phyloP scores from a whole-genome alignment of 495 filamentous ascomycete species.

The Penicillium egyptiacum region DNA sequence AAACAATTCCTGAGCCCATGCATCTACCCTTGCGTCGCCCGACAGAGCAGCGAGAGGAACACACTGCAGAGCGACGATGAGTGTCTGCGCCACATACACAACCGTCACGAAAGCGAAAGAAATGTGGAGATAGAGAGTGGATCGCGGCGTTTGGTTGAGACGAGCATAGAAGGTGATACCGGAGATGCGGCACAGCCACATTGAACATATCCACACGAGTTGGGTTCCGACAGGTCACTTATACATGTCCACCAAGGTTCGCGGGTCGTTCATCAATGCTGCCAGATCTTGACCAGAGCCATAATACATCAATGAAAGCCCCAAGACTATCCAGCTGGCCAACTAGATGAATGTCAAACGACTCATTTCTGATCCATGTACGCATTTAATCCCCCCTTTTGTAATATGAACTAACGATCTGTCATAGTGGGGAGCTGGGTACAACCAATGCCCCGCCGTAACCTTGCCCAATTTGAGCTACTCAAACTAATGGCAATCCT shows the following conservation, averaged over 20 bases:
- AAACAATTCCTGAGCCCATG: constrained; percentile 13
- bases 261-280: constrained; percentile 2
- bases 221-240: constrained; percentile 20
- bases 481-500: constrained; percentile 42
- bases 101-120: constrained; percentile 16
- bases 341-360: constrained; percentile 3
- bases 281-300: constrained; percentile 9
- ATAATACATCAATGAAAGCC: constrained; percentile 7
- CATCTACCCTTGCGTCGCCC: constrained; percentile 13
- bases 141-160: constrained; percentile 25
- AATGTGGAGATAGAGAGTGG: constrained; percentile 15
- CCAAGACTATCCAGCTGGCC: constrained; percentile 13
- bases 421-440: constrained; percentile 43
- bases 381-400: not conserved
- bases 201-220: constrained; percentile 24
- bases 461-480: constrained; percentile 50
- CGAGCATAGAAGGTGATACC: constrained; percentile 25
- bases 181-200: constrained; percentile 26
- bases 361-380: constrained; percentile 37
- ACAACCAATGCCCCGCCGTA: constrained; percentile 42
- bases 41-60: constrained; percentile 22
- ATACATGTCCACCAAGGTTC: constrained; percentile 15
- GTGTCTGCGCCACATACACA: constrained; percentile 19
- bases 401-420: not conserved
- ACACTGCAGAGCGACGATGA: constrained; percentile 22